Evolutionary conservation across 139 green algal species (phyloP).

Genomic region (Deuterostichococcus epilithicus): DNA sequence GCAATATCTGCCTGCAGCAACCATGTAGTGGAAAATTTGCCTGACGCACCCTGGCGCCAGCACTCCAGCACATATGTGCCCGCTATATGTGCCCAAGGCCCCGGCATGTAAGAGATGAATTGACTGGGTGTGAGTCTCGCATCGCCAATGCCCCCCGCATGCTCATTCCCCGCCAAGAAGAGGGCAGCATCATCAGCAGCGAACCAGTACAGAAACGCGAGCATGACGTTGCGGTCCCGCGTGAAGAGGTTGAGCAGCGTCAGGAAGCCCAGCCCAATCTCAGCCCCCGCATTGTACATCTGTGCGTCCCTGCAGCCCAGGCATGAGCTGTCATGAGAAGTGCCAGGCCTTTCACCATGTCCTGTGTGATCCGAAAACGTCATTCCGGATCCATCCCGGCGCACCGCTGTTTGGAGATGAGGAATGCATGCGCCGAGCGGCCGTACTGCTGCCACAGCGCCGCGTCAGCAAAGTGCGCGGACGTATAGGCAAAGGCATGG

Average conservation of each 20-base stretch:
- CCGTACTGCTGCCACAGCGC: constrained; percentile 23
- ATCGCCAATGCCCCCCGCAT: no score
- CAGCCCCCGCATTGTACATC: constrained; percentile 26
- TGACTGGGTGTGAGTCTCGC: no score
- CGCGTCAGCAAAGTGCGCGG: not conserved
- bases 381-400: not conserved
- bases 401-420: not conserved
- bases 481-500: constrained; percentile 21
- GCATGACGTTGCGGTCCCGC: constrained; percentile 20
- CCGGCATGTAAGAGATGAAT: no score
- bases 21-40: no score
- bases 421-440: not conserved
- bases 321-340: not conserved
- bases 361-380: not conserved
- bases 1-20: constrained; percentile 12
- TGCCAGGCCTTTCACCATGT: not conserved
- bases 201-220: constrained; percentile 21
- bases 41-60: no score
- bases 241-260: constrained; percentile 18
- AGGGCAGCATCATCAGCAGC: not conserved
- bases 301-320: constrained; percentile 22
- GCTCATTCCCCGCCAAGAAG: no score
- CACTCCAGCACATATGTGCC: no score
- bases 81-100: no score
- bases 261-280: constrained; percentile 27